Evolutionary conservation across 805 yeast species (phyloP), one percentile per base, ranked within the genome.

Genomic region (Candida insectorum): DNA sequence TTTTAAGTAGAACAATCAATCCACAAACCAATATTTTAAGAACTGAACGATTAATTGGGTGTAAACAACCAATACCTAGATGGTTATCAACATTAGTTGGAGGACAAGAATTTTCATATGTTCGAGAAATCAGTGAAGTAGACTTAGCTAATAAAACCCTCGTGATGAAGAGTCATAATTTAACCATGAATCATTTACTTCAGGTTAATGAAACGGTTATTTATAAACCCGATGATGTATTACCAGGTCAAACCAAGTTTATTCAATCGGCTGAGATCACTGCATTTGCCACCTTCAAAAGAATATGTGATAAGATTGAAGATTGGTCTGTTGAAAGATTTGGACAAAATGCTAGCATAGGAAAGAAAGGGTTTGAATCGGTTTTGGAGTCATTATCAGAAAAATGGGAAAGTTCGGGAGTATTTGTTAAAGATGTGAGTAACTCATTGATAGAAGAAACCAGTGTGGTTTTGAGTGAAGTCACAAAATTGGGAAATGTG

Each of bases 321-420:
- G 94, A 87, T 31, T 91, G 96, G 95, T 77, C 89, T 0, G 82
- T 86, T 5, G 85, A 85, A 51, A 69, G 97, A 54, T 93, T 91
- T 58, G 77, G 80, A 28, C 93, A 85, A 54, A 91, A 91, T 57
- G 96, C 97, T 11, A 61, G 60, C 34, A 75, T 75, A 47, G 98
- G 98, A 19, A 82, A 79, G 46, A 46, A 60, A 19, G 98, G 96
- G 0, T 89, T 91, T 47, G 97, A 93, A 42, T 57, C 75, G 2
- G 97, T 93, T 2, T 65, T 91, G 36, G 55, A 74, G 36, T 52
- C 68, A 8, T 60, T 77, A 26, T 64, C 69, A 24, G 64, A 65
- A 26, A 68, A 65, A 38, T 62, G 71, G 70, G 58, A 59, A 19
- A 65, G 62, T 33, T 54, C 60, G 6, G 70, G 66, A 6, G 54